Evolutionary conservation across 2,329 filamentous ascomycete species (phyloP).

Genomic region (Colletotrichum horii): DNA sequence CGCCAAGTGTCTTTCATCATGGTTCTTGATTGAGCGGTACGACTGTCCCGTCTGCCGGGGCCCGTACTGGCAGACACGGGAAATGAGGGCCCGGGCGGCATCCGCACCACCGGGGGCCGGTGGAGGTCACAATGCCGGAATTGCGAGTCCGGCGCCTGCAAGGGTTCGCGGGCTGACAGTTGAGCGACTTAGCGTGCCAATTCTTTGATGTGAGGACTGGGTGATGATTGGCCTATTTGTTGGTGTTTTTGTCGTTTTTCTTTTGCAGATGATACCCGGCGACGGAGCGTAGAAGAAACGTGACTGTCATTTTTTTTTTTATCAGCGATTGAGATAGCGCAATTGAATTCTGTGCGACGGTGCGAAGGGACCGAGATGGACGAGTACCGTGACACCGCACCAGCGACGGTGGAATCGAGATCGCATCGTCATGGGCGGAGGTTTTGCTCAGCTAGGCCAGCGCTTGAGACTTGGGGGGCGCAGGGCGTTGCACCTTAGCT

Average conservation of each 20-base stretch:
- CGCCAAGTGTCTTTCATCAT: constrained; percentile 41
- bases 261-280: not conserved
- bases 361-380: not conserved
- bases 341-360: not conserved
- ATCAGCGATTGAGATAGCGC: not conserved
- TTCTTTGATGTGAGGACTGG: not conserved
- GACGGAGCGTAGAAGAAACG: not conserved
- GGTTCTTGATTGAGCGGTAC: constrained; percentile 40
- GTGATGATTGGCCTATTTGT: not conserved
- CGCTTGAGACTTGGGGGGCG: not conserved
- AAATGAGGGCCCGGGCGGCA: constrained; percentile 5
- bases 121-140: not conserved
- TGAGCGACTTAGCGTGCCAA: not conserved
- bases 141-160: not conserved
- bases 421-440: not conserved
- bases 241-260: not conserved
- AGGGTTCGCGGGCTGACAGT: not conserved
- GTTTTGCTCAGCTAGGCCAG: not conserved
- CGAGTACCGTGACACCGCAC: not conserved
- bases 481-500: not conserved
- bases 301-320: not conserved
- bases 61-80: constrained; percentile 32
- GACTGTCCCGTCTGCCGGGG: constrained; percentile 44
- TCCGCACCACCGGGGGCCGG: not conserved
- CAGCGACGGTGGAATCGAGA: not conserved